Base-by-base conservation (phyloP, 495 filamentous ascomycete species). In the Tetracladium marchalianum region DNA sequence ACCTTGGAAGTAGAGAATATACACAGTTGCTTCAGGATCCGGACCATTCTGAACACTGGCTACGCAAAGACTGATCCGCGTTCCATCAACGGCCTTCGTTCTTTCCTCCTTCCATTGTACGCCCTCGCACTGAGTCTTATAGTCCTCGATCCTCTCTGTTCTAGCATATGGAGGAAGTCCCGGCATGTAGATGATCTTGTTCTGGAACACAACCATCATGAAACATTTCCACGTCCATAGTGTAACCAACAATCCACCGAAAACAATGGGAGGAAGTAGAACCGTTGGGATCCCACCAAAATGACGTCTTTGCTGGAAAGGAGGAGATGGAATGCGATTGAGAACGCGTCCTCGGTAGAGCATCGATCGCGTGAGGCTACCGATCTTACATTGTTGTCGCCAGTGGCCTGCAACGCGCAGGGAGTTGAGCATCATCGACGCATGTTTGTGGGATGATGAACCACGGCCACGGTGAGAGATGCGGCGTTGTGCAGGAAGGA, bases 131-230 rank as follows among this genome's bases (percentile, higher is more conserved):
- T 71, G 61, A 5, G 56, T 41, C 27, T 62, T 64, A 56, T 87
- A 87, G 41, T 82, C 75, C 2, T 61, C 55, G 19, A 90, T 81
- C 37, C 56, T 77, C 58, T 83, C 76, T 27, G 67, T 50, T 7
- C 76, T 65, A 0, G 74, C 62, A 54, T 66, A 73, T 1, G 84
- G 82, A 10, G 83, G 84, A 7, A 87, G 51, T 31, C 77, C 78
- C 0, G 85, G 81, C 64, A 88, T 85, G 62, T 90, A 90, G 39
- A 90, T 79, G 47, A 92, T 86, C 49, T 86, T 85, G 56, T 90
- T 85, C 61, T 89, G 86, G 57, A 90, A 81, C 5, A 82, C 52
- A 15, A 90, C 69, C 64, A 90, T 77, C 82, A 88, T 85, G 44
- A 81, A 58, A 52, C 84, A 89, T 65, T 92, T 90, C 74, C 82